Base-by-base conservation (phyloP, 1,284 basidiomycete genomes). In the Marasmius tenuissimus region DNA sequence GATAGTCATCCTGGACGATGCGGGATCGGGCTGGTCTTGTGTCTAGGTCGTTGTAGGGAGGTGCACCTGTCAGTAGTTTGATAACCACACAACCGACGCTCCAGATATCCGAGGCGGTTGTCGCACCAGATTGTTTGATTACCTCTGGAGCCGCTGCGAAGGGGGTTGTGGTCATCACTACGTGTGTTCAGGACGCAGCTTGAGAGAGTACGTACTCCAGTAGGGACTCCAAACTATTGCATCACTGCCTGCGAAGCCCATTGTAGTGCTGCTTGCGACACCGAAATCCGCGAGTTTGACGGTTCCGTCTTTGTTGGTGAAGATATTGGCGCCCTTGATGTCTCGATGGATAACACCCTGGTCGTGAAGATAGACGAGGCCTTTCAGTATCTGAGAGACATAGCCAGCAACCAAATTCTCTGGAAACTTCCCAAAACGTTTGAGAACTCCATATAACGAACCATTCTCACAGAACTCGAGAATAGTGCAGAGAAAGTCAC, bases 381-480 rank as follows among this genome's bases (percentile, higher is more conserved):
- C 96, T 70, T 97, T 92, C 39, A 98, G 83, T 18, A 95, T 90
- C 76, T 98, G 97, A 54, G 92, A 92, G 69, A 98, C 94, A 78
- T 98, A 98, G 10, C 98, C 94, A 0, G 93, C 96, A 48, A 98
- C 97, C 38, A 68, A 87, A 65, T 88, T 92, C 75, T 99, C 97
- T 0, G 97, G 97, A 71, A 98, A 98, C 78, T 98, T 97, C 67
- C 97, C 97, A 75, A 98, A 98, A 60, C 93, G 89, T 90, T 76
- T 98, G 97, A 54, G 92, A 92, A 69, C 98, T 94, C 78, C 98
- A 98, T 10, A 98, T 93, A 0, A 93, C 96, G 48, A 76, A 98
- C 97, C 97, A 70, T 99, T 99, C 81, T 99, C 97, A 80, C 97
- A 98, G 73, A 96, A 97, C 89, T 98, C 96, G 60, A 98, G 85